phyloP scores from a whole-genome alignment of 2,329 filamentous ascomycete genomes.

The Emergomyces africanus region DNA sequence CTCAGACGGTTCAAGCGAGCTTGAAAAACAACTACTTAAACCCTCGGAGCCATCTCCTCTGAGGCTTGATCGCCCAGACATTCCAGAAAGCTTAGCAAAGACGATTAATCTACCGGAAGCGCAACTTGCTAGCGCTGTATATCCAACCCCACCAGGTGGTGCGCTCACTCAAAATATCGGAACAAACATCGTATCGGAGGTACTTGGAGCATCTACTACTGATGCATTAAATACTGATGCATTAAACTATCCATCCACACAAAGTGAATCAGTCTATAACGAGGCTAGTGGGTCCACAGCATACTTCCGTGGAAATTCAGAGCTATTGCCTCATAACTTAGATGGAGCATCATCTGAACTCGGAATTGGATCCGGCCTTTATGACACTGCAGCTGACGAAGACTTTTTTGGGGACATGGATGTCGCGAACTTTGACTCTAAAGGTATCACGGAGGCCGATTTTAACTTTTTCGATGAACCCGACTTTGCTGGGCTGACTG shows the following conservation, averaged over 20 bases:
- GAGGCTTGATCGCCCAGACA: conserved; percentile 17
- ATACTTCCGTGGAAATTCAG: conserved; percentile 10
- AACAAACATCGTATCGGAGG: background rate
- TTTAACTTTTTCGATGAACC: conserved; percentile 54
- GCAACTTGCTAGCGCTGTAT: conserved; percentile 32
- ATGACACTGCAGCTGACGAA: conserved; percentile 35
- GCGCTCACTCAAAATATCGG: background rate
- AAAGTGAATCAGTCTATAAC: conserved; percentile 10
- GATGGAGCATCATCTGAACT: conserved; percentile 17
- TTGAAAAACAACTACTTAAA: conserved; percentile 15
- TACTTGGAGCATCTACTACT: conserved; percentile 10
- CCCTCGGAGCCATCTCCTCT: conserved; percentile 16
- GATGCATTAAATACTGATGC: conserved; percentile 19
- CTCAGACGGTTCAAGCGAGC: conserved; percentile 1
- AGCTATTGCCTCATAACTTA: conserved; percentile 14
- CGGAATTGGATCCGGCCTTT: conserved; percentile 26
- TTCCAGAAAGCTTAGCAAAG: conserved; percentile 27
- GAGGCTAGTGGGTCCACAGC: conserved; percentile 5
- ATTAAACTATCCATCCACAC: conserved; percentile 7
- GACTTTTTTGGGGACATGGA: conserved; percentile 48
- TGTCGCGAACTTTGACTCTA: conserved; percentile 40
- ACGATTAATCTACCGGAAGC: conserved; percentile 29
- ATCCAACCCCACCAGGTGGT: conserved; percentile 39
- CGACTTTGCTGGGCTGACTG: conserved; percentile 16
- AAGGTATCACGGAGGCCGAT: conserved; percentile 46